Conservation (phyloP, 768 basidiomycete genomes). For the Melanogaster broomeanus region DNA sequence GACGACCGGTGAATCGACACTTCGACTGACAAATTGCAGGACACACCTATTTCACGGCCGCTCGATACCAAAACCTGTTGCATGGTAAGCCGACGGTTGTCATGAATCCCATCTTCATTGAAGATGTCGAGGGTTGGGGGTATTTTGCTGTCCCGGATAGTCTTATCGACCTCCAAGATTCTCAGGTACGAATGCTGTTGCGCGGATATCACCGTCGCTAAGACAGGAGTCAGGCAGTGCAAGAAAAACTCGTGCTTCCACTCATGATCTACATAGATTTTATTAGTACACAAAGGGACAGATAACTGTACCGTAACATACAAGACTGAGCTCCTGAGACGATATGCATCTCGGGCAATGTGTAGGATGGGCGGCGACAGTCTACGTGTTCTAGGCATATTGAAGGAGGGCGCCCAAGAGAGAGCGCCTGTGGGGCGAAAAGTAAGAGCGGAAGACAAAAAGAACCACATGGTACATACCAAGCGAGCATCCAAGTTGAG, state of each 20-base stretch:
- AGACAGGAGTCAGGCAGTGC: conserved; percentile 61
- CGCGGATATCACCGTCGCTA: conserved; percentile 57
- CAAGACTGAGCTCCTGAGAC: conserved; percentile 30
- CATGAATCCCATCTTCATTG: conserved; percentile 36
- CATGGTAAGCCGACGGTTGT: conserved; percentile 59
- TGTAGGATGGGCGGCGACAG: conserved; percentile 44
- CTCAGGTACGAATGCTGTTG: conserved; percentile 51
- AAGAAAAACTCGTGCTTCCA: conserved; percentile 72
- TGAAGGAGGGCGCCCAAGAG: conserved; percentile 72
- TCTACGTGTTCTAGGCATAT: conserved; percentile 67
- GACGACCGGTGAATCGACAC: conserved; percentile 9
- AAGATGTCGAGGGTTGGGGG: conserved; percentile 52
- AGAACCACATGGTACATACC: conserved; percentile 43
- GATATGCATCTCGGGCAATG: conserved; percentile 29
- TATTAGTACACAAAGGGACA: conserved; percentile 9
- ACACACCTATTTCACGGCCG: conserved; percentile 62
- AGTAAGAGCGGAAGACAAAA: conserved; percentile 14
- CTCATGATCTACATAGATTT: conserved; percentile 52
- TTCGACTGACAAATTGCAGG: conserved; percentile 1
- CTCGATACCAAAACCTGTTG: conserved; percentile 61
- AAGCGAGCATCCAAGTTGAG: conserved; percentile 67
- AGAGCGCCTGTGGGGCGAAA: conserved; percentile 51
- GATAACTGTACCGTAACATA: conserved; percentile 16
- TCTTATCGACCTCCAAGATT: conserved; percentile 54
- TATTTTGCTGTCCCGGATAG: conserved; percentile 55